A percentile compares a stretch with the other conserved stretches of the same genome.
Conservation (phyloP, 164 flowering plant genomes). For the Vitis labrusca region DNA sequence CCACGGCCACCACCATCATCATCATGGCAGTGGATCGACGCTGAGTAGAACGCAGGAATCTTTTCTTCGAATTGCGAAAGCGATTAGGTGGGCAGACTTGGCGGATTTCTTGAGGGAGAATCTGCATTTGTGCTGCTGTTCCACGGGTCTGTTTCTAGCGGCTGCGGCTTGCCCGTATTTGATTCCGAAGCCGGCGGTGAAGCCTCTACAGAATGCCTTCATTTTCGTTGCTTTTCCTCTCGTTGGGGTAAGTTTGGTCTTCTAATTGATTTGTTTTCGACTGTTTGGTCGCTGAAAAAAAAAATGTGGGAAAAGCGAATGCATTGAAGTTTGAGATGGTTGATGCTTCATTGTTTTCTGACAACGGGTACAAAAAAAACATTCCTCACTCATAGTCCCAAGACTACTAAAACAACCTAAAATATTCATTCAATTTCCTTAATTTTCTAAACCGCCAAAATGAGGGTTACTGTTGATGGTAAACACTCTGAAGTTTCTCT, state of each 20-base stretch:
- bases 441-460: too few species aligned
- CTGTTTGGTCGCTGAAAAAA: too few species aligned
- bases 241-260: constrained; percentile 64
- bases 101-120: constrained; percentile 82
- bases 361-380: too few species aligned
- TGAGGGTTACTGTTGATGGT: too few species aligned
- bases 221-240: constrained; percentile 75
- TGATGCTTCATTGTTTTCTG: too few species aligned
- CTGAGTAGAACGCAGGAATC: constrained; percentile 53
- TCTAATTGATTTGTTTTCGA: too few species aligned
- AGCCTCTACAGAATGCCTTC: constrained; percentile 60
- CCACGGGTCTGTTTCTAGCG: constrained; percentile 62
- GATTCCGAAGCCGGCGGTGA: constrained; percentile 49
- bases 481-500: too few species aligned
- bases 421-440: too few species aligned
- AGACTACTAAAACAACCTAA: too few species aligned
- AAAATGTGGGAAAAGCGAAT: too few species aligned
- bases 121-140: constrained; percentile 74
- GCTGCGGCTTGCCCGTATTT: constrained; percentile 81
- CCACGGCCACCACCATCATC: constrained; percentile 35
- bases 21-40: constrained; percentile 22
- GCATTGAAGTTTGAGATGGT: too few species aligned
- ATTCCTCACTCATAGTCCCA: too few species aligned
- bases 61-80: constrained; percentile 55
- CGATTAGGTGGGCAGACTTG: constrained; percentile 59